phyloP scores from a whole-genome alignment of 139 green algal species.

The Yamagishiella unicocca region DNA sequence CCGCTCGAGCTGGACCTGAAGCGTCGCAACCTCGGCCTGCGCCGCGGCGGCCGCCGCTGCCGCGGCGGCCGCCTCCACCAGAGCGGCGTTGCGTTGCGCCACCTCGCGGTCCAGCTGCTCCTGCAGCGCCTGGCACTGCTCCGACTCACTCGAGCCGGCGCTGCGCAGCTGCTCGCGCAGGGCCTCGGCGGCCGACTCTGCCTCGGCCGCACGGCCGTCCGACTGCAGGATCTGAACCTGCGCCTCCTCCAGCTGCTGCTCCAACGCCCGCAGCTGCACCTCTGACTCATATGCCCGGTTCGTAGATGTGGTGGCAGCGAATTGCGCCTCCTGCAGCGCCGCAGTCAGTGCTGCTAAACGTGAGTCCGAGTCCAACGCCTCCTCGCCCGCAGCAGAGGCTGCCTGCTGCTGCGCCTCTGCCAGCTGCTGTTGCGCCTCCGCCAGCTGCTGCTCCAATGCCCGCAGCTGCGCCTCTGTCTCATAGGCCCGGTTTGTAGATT shows the following conservation, averaged over 20 bases:
- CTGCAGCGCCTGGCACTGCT: background rate
- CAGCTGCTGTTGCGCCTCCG: conserved; percentile 14
- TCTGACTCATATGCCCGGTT: too few species aligned
- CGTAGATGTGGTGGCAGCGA: background rate
- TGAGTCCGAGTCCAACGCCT: background rate
- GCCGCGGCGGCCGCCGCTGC: background rate
- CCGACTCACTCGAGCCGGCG: background rate
- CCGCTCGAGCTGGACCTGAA: background rate
- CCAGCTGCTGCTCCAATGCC: background rate
- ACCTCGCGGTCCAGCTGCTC: background rate
- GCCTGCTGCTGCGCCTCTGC: conserved; percentile 4
- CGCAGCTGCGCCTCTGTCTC: background rate
- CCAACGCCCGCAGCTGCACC: background rate
- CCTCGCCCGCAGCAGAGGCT: background rate
- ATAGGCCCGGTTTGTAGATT: background rate
- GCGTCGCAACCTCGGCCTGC: background rate
- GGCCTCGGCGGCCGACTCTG: background rate
- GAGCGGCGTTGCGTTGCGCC: too few species aligned
- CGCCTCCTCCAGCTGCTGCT: conserved; percentile 8
- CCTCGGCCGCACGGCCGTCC: background rate
- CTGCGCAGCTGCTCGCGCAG: background rate
- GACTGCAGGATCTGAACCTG: background rate
- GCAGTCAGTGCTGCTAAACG: background rate
- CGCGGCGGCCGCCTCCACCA: background rate
- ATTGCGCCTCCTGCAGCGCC: background rate